Base-by-base conservation (phyloP, 768 basidiomycete species). In the Amanita fuliginea region DNA sequence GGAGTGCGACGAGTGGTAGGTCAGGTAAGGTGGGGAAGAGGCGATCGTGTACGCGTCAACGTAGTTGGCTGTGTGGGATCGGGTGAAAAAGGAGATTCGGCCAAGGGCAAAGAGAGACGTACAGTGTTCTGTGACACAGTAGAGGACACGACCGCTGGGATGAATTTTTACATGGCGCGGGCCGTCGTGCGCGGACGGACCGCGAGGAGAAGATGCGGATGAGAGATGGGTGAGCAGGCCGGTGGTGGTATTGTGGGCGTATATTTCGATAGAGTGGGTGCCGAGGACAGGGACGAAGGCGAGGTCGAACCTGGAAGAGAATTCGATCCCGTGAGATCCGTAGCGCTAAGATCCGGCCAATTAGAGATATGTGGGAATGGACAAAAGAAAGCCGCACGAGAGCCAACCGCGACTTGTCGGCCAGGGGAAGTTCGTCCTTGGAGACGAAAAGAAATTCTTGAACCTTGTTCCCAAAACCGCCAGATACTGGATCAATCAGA, bases 101-200 rank as follows among this genome's bases (percentile, higher is more conserved):
- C 24, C 39, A 26, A 9, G 16, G 22, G 14, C 19, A 39, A 42
- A 41, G 19, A 41, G 19, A 4, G 35, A 59, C 72, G 51, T 51
- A 75, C 74, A 67, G 41, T 78, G 76, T 53, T 78, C 77, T 3
- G 75, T 75, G 10, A 77, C 68, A 49, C 66, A 72, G 53, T 78
- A 78, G 7, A 78, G 56, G 0, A 76, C 54, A 42, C 65, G 68
- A 0, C 75, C 75, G 52, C 75, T 75, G 0, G 76, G 75, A 52
- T 76, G 74, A 1, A 77, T 55, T 52, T 74, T 75, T 51, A 77
- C 61, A 58, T 78, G 76, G 14, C 76, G 63, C 3, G 77, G 75
- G 1, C 75, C 77, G 47, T 77, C 74, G 22, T 70, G 63, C 0
- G 62, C 60, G 3, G 50, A 53, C 1, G 57, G 42, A 9, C 69